Evolutionary conservation across 129 eudicot species (phyloP).

Genomic region (Flaveria bidentis): DNA sequence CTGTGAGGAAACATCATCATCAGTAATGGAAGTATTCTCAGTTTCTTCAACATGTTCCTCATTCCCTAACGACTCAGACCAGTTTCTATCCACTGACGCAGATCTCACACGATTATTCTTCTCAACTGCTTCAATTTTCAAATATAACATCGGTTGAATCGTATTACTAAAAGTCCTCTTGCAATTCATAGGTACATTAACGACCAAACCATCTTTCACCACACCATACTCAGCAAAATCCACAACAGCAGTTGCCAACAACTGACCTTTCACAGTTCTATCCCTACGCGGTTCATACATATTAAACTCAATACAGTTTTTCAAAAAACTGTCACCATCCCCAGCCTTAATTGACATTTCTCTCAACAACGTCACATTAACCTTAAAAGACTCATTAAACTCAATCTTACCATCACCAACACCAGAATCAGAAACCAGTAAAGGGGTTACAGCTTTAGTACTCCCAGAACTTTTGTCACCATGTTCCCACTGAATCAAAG

Average conservation of each 20-base stretch:
- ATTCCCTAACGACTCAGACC: conserved; percentile 49
- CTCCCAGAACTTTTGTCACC: conserved; percentile 67
- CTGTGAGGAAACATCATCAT: conserved; percentile 79
- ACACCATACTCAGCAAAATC: conserved; percentile 85
- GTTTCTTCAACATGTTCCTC: conserved; percentile 80
- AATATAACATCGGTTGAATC: conserved; percentile 60
- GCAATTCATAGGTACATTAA: conserved; percentile 75
- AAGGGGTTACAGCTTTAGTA: conserved; percentile 72
- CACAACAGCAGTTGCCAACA: conserved; percentile 72
- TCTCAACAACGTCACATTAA: conserved; percentile 54
- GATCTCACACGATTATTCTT: conserved; percentile 45
- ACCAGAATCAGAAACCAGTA: conserved; percentile 50
- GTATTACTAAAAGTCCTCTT: conserved; percentile 76
- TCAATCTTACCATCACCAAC: conserved; percentile 79
- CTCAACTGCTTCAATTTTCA: conserved; percentile 60
- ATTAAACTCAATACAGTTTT: conserved; percentile 76
- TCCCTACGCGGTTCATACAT: conserved; percentile 81
- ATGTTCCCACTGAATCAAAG: conserved; percentile 79
- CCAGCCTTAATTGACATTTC: conserved; percentile 62
- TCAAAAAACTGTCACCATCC: conserved; percentile 52
- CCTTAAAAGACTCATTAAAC: conserved; percentile 70
- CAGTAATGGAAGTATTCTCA: conserved; percentile 61
- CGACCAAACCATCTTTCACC: conserved; percentile 54
- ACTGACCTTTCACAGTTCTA: conserved; percentile 71
- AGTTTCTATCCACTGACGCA: conserved; percentile 52